Conservation (phyloP, 1,139 yeast species). For the Barnettozyma hawaiiensis region DNA sequence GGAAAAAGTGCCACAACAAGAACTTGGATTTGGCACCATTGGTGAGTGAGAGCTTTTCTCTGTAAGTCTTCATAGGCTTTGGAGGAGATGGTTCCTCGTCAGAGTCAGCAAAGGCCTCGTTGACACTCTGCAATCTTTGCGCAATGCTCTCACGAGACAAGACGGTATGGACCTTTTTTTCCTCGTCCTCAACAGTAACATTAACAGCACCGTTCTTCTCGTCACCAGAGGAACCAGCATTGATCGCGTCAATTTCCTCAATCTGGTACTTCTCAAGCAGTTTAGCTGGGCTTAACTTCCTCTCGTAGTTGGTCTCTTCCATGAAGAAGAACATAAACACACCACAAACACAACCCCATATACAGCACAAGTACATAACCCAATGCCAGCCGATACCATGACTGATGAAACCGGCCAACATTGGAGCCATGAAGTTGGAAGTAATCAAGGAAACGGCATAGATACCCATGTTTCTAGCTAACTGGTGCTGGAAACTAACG, state of each 20-base stretch:
- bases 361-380: conserved; percentile 38
- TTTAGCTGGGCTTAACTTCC: conserved; percentile 25
- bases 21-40: conserved; percentile 30
- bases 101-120: conserved; percentile 18
- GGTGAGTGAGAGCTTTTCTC: conserved; percentile 33
- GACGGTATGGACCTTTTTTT: conserved; percentile 16
- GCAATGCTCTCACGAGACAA: conserved; percentile 21
- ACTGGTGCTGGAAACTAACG: conserved; percentile 46
- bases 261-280: conserved; percentile 7
- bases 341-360: conserved; percentile 42
- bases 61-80: conserved; percentile 28
- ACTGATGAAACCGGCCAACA: conserved; percentile 45
- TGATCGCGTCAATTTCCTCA: conserved; percentile 15
- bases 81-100: conserved; percentile 10
- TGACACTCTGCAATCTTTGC: conserved; percentile 22
- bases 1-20: conserved; percentile 30
- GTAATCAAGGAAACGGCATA: conserved; percentile 37
- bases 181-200: conserved; percentile 11
- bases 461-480: conserved; percentile 43
- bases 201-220: not conserved
- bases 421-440: conserved; percentile 39
- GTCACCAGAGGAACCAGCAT: conserved; percentile 4
- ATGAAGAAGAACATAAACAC: conserved; percentile 37
- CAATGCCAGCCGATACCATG: conserved; percentile 46
- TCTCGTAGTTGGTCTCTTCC: conserved; percentile 43